Evolutionary conservation across 208 protist species (phyloP).

Genomic region (Trypanosoma theileri): DNA sequence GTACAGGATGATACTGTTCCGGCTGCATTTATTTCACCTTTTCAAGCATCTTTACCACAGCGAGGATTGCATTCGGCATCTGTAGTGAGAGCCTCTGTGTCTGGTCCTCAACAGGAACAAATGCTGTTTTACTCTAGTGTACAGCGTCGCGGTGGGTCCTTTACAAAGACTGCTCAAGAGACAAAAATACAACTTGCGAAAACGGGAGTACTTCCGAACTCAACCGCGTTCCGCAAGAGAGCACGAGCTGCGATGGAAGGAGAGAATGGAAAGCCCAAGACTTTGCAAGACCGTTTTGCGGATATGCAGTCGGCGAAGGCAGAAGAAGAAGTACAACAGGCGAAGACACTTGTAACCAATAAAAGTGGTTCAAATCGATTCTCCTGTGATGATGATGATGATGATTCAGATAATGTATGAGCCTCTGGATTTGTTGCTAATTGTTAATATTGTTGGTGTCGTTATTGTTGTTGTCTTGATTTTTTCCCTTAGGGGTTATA

Average conservation of each 20-base stretch:
- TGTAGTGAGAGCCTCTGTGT: conserved; percentile 60
- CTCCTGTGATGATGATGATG: conserved; percentile 29
- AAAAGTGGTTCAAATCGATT: conserved; percentile 29
- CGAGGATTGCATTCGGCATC: conserved; percentile 64
- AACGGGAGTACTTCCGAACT: conserved; percentile 45
- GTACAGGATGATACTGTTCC: conserved; percentile 27
- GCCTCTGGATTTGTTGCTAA: no score
- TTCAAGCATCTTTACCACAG: conserved; percentile 57
- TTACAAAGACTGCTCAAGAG: conserved; percentile 67
- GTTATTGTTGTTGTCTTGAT: no score
- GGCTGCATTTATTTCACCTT: conserved; percentile 54
- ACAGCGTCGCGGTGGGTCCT: conserved; percentile 76
- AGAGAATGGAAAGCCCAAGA: conserved; percentile 19
- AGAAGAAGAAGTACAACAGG: conserved; percentile 29
- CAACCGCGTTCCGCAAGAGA: conserved; percentile 26
- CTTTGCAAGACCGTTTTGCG: conserved; percentile 31
- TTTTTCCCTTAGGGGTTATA: no score
- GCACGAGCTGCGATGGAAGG: conserved; percentile 23
- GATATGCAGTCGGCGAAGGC: conserved; percentile 34
- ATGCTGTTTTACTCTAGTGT: conserved; percentile 85
- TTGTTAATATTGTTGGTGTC: no score
- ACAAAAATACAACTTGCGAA: conserved; percentile 66
- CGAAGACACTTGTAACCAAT: conserved; percentile 23
- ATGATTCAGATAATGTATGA: conserved; percentile 11
- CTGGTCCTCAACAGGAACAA: conserved; percentile 44